Conservation (phyloP, 2,329 filamentous ascomycete genomes). For the Beauveria varroae region DNA sequence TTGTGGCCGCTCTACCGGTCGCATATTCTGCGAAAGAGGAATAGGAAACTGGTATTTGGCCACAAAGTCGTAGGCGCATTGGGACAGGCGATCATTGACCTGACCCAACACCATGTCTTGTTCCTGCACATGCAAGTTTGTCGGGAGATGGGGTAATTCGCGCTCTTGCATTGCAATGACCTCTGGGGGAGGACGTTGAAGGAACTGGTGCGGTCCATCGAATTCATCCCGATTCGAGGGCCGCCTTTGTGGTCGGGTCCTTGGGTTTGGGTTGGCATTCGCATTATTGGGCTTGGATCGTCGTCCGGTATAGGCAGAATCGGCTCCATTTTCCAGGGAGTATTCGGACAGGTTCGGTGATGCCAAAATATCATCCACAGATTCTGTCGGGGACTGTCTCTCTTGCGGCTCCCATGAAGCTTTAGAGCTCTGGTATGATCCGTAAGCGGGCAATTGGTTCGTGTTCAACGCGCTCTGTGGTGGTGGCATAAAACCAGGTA, state of each 20-base stretch:
- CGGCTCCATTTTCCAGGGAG: slow-evolving; percentile 44
- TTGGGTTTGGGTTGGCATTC: slow-evolving; percentile 25
- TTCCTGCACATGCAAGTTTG: slow-evolving; percentile 74
- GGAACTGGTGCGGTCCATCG: slow-evolving; percentile 76
- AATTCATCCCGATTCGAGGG: slow-evolving; percentile 83
- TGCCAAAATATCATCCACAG: slow-evolving; percentile 49
- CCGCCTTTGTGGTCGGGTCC: slow-evolving; percentile 53
- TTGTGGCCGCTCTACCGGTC: slow-evolving; percentile 63
- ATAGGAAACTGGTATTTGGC: slow-evolving; percentile 89
- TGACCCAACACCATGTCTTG: slow-evolving; percentile 73
- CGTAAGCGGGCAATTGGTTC: slow-evolving; percentile 21
- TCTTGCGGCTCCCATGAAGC: slow-evolving; percentile 42
- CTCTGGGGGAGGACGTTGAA: slow-evolving; percentile 63
- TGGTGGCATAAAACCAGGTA: slow-evolving; percentile 34
- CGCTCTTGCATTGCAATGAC: slow-evolving; percentile 70
- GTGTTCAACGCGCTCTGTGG: slow-evolving; percentile 33
- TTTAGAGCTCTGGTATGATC: slow-evolving; percentile 33
- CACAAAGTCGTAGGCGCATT: slow-evolving; percentile 84
- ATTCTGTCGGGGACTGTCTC: slow-evolving; percentile 49
- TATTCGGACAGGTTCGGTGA: slow-evolving; percentile 56
- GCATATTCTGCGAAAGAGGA: slow-evolving; percentile 74
- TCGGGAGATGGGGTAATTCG: slow-evolving; percentile 74
- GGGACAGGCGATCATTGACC: slow-evolving; percentile 78
- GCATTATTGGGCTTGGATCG: slow-evolving; percentile 32
- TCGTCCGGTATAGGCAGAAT: slow-evolving; percentile 28